Evolutionary conservation across 1,139 yeast species (phyloP).

Genomic region (Geotrichum bryndzae): DNA sequence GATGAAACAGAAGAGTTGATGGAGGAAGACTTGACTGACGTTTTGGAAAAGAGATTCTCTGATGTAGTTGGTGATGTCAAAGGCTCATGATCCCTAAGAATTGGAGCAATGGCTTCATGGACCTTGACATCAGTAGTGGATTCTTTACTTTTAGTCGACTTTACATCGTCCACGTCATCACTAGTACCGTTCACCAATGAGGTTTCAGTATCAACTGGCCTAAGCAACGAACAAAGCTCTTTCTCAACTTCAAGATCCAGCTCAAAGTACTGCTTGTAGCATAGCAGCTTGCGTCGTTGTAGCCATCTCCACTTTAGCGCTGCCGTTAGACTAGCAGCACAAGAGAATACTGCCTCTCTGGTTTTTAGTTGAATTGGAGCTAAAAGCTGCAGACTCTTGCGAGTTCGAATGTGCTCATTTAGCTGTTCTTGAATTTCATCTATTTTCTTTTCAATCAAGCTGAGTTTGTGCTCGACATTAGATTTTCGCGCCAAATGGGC

Average conservation of each 20-base stretch:
- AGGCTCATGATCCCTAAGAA: not conserved
- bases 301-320: conserved; percentile 52
- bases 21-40: not conserved
- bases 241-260: conserved; percentile 31
- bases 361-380: conserved; percentile 53
- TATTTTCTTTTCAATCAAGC: conserved; percentile 35
- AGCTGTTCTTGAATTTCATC: conserved; percentile 35
- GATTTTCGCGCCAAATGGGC: conserved; percentile 13
- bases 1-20: not conserved
- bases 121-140: not conserved
- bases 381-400: conserved; percentile 39
- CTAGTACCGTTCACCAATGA: not conserved
- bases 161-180: not conserved
- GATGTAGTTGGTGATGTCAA: not conserved
- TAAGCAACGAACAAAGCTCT: conserved; percentile 19
- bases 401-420: conserved; percentile 35
- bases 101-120: not conserved
- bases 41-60: not conserved
- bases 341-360: conserved; percentile 41
- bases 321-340: conserved; percentile 44
- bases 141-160: not conserved
- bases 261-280: conserved; percentile 40
- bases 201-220: not conserved
- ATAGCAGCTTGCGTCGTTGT: conserved; percentile 43
- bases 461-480: conserved; percentile 28